Conservation (phyloP, 257 asterid genomes). For the Ballota nigra region DNA sequence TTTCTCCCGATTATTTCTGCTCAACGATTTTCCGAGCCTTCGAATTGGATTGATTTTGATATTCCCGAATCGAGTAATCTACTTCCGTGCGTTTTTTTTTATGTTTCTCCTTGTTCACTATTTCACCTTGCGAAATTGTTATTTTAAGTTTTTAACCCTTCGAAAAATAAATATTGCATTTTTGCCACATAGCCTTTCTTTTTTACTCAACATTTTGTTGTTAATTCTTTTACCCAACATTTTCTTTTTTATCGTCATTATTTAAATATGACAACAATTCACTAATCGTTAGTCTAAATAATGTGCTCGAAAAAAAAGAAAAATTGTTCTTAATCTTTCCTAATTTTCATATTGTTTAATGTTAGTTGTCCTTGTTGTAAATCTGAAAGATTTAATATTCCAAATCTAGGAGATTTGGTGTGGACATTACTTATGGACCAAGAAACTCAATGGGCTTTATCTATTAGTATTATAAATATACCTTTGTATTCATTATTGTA, state of each 20-base stretch:
- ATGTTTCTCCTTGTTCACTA: background rate
- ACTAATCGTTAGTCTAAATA: background rate
- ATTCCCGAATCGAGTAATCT: slow-evolving; percentile 5
- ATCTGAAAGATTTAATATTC: too few species aligned
- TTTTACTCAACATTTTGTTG: background rate
- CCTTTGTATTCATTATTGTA: too few species aligned
- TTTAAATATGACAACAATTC: background rate
- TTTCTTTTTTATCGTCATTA: background rate
- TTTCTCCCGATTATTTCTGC: slow-evolving; percentile 16
- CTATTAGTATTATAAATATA: too few species aligned
- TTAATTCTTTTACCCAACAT: background rate
- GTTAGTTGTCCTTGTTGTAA: too few species aligned
- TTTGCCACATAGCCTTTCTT: background rate
- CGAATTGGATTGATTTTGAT: slow-evolving; percentile 27
- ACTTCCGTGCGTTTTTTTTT: background rate
- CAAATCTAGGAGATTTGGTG: too few species aligned
- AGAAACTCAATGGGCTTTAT: too few species aligned
- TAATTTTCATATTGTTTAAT: too few species aligned
- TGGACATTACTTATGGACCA: too few species aligned
- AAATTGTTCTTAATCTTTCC: too few species aligned
- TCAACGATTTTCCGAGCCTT: slow-evolving; percentile 17
- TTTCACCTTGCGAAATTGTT: background rate
- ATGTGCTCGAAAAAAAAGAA: too few species aligned
- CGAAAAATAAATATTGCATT: slow-evolving; percentile 7
- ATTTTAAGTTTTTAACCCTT: background rate